Conservation (phyloP, 1,139 yeast species). For the Yamadazyma spencermartinsiae region DNA sequence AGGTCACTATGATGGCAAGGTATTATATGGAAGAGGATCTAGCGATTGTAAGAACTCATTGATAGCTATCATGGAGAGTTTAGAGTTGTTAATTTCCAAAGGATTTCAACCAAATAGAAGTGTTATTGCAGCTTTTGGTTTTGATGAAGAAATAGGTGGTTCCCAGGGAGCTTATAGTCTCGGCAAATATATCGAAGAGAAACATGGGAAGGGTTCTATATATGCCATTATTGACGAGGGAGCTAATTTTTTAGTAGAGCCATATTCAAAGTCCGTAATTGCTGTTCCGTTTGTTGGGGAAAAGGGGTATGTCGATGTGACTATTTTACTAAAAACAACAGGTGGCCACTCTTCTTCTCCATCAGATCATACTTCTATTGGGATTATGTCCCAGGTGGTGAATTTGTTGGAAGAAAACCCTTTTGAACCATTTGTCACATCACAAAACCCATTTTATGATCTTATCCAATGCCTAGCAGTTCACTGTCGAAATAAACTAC, state of each 20-base stretch:
- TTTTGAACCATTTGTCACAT: constrained; percentile 33
- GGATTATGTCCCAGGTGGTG: constrained; percentile 39
- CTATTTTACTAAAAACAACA: constrained; percentile 35
- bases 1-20: constrained; percentile 38
- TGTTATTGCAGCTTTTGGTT: constrained; percentile 44
- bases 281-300: constrained; percentile 55
- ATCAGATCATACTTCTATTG: constrained; percentile 45
- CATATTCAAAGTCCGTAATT: neutral
- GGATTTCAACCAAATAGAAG: constrained; percentile 39
- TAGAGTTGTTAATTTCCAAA: constrained; percentile 30
- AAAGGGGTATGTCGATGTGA: constrained; percentile 38
- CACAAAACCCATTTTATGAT: constrained; percentile 38
- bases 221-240: constrained; percentile 46
- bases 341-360: constrained; percentile 51
- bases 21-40: constrained; percentile 42
- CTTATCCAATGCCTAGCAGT: constrained; percentile 43
- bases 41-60: constrained; percentile 43
- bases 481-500: constrained; percentile 23
- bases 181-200: constrained; percentile 24
- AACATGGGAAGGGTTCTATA: constrained; percentile 38
- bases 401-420: constrained; percentile 32
- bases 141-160: constrained; percentile 46
- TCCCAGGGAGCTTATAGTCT: constrained; percentile 29
- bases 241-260: constrained; percentile 25
- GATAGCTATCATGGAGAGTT: constrained; percentile 36